phyloP scores from a whole-genome alignment of 192 early-diverging fungal genomes.

The Coemansia sp. region DNA sequence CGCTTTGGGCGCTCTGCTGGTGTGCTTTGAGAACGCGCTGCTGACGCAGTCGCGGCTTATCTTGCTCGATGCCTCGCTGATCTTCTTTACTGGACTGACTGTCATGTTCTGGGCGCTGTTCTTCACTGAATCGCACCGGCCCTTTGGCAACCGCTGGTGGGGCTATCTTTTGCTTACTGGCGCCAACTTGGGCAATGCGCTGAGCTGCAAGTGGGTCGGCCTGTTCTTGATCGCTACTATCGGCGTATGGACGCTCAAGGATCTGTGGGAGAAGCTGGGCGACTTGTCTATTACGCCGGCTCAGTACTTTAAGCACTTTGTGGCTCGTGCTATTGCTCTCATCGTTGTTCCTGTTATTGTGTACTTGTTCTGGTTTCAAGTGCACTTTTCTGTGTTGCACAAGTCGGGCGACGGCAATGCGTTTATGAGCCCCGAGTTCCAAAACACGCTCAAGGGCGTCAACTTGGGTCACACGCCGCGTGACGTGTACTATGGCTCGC shows the following conservation, averaged over 20 bases:
- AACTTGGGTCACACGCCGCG: conserved; percentile 35
- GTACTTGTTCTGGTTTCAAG: conserved; percentile 85
- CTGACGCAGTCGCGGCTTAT: conserved; percentile 93
- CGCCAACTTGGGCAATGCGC: conserved; percentile 69
- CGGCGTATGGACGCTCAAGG: conserved; percentile 79
- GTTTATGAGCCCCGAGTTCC: conserved; percentile 92
- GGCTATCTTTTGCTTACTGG: conserved; percentile 88
- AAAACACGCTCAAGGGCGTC: conserved; percentile 75
- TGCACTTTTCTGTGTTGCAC: conserved; percentile 86
- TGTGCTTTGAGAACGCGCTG: conserved; percentile 92
- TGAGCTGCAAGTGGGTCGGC: conserved; percentile 94
- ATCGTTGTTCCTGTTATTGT: conserved; percentile 78
- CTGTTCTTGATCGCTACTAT: conserved; percentile 87
- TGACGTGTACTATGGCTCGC: conserved; percentile 58
- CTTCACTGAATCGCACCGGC: conserved; percentile 67
- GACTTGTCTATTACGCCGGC: conserved; percentile 64
- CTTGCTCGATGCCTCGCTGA: conserved; percentile 89
- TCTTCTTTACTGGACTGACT: conserved; percentile 83
- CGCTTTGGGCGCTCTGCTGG: conserved; percentile 75
- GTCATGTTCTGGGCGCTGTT: conserved; percentile 89
- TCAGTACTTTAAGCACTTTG: conserved; percentile 68
- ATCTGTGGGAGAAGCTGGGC: conserved; percentile 90
- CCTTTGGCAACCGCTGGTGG: conserved; percentile 88
- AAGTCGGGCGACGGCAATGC: conserved; percentile 81
- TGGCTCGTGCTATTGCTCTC: conserved; percentile 82